A percentile compares a stretch with the other conserved stretches of the same genome.
phyloP scores from a whole-genome alignment of 805 yeast genomes.

The Cyberlindnera subsufficiens region DNA sequence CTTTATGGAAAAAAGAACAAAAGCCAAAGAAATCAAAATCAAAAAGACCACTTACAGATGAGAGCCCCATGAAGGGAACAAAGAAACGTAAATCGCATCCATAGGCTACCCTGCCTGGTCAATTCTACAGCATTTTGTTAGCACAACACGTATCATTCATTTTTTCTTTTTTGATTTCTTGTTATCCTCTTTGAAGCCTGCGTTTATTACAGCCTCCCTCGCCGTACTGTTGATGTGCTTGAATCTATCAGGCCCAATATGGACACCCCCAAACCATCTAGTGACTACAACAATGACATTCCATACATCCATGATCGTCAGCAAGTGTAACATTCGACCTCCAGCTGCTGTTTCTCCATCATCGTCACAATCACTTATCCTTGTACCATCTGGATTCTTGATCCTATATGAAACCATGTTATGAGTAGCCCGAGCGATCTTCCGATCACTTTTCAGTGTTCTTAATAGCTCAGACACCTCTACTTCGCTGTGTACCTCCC shows the following conservation, averaged over 20 bases:
- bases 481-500: constrained; percentile 53
- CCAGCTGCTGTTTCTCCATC: constrained; percentile 99
- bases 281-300: constrained; percentile 72
- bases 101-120: neutral
- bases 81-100: constrained; percentile 18
- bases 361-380: constrained; percentile 84
- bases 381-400: constrained; percentile 40
- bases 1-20: constrained; percentile 21
- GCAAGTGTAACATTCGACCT: constrained; percentile 69
- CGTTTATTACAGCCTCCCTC: constrained; percentile 72
- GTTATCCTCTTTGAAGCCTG: constrained; percentile 37
- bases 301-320: constrained; percentile 72
- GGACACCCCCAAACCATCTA: constrained; percentile 92
- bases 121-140: no score
- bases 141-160: neutral
- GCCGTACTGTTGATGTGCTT: constrained; percentile 89
- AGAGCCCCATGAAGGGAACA: constrained; percentile 10
- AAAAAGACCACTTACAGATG: constrained; percentile 9
- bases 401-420: constrained; percentile 88
- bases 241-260: constrained; percentile 89
- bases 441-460: constrained; percentile 54
- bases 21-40: constrained; percentile 8
- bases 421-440: constrained; percentile 64
- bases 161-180: constrained; percentile 20
- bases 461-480: constrained; percentile 56